Conservation (phyloP, 352 stramenopile genomes). For the Thraustochytrium striatum region DNA sequence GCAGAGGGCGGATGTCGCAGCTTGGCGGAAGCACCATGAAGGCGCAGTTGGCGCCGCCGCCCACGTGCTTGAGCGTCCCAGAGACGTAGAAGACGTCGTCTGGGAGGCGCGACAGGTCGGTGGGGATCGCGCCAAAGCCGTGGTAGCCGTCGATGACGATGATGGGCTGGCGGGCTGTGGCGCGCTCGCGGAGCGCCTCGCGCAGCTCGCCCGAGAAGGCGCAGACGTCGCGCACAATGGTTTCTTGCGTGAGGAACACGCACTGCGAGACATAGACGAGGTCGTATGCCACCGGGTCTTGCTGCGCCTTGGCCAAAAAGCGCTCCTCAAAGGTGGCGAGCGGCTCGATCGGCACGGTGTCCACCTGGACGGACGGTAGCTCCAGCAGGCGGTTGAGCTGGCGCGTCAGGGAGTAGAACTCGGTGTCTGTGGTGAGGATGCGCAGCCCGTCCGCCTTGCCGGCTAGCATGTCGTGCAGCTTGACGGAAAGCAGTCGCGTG, state of each 20-base stretch:
- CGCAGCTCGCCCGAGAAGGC: conserved; percentile 2
- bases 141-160: conserved; percentile 53
- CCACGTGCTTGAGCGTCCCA: conserved; percentile 54
- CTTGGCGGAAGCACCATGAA: conserved; percentile 47
- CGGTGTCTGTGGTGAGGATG: conserved; percentile 51
- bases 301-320: conserved; percentile 36
- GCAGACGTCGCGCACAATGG: conserved; percentile 43
- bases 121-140: conserved; percentile 52
- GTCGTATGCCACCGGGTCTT: conserved; percentile 10
- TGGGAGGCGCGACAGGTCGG: not conserved
- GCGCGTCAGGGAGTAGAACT: conserved; percentile 54
- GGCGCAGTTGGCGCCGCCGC: conserved; percentile 43
- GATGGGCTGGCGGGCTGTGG: conserved; percentile 17
- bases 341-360: conserved; percentile 49
- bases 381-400: conserved; percentile 52
- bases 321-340: conserved; percentile 39
- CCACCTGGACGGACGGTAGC: conserved; percentile 38
- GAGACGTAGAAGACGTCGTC: conserved; percentile 49
- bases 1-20: conserved; percentile 29
- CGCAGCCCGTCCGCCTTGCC: conserved; percentile 28
- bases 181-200: not conserved
- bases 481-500: conserved; percentile 43
- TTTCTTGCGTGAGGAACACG: conserved; percentile 52
- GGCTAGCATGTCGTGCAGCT: conserved; percentile 40
- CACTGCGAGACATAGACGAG: conserved; percentile 53